Evolutionary conservation across 23 red algal genomes (phyloP).

Genomic region (Gracilaria vermiculophylla): DNA sequence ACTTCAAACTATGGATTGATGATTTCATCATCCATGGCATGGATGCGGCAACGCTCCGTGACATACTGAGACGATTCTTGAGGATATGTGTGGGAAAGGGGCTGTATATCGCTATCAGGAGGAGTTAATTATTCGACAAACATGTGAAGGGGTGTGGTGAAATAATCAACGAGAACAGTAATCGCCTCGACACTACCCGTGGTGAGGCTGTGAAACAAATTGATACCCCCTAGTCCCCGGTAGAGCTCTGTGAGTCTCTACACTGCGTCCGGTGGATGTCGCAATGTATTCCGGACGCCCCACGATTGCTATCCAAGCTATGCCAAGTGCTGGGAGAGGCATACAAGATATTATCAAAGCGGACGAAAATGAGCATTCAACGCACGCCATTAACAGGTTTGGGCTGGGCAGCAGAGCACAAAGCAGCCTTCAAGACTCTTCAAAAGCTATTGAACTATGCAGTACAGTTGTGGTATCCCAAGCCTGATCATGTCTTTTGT

Average conservation of each 20-base stretch:
- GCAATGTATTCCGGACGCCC: neutral
- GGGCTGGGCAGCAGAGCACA: neutral
- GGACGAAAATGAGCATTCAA: neutral
- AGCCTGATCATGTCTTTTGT: neutral
- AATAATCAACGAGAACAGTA: neutral
- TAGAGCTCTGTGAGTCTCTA: slow-evolving; percentile 19
- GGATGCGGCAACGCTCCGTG: neutral
- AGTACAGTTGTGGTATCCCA: neutral
- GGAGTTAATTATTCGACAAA: neutral
- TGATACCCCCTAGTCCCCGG: neutral
- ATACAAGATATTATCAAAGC: neutral
- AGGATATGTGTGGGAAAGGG: neutral
- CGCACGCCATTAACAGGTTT: neutral
- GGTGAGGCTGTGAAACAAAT: neutral
- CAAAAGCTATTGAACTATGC: slow-evolving; percentile 1
- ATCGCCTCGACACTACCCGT: neutral
- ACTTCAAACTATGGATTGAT: slow-evolving; percentile 19
- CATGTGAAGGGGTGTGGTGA: slow-evolving; percentile 14
- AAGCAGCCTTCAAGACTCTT: slow-evolving; percentile 4
- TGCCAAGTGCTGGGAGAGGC: slow-evolving; percentile 3
- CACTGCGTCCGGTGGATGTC: slow-evolving; percentile 37
- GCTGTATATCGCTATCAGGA: neutral
- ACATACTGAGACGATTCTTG: neutral
- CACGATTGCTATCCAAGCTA: neutral
- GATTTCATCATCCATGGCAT: slow-evolving; percentile 13